Base-by-base conservation (phyloP, 371 early-diverging fungal species). In the Apophysomyces variabilis region DNA sequence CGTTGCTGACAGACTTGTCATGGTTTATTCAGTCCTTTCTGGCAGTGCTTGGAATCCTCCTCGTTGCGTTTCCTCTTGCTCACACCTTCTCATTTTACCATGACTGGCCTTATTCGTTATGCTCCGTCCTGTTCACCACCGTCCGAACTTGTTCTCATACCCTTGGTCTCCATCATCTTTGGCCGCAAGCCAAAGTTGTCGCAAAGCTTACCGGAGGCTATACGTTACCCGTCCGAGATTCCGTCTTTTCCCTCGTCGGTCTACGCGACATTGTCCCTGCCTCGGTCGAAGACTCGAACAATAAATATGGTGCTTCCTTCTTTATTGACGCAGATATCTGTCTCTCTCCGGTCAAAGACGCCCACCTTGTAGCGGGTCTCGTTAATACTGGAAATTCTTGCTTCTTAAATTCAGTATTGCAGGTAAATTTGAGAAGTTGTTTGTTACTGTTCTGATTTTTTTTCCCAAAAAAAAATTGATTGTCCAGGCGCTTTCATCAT, bases 361-460 rank as follows among this genome's bases (percentile, higher is more conserved):
- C 57, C 32, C 37, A 60, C 18, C 26, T 44, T 14, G 62, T 75
- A 38, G 79, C 86, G 44, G 98, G 98, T 1, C 80, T 97, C 36
- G 84, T 91, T 43, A 97, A 97, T 65, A 87, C 91, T 12, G 98
- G 98, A 47, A 97, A 97, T 74, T 90, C 96, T 37, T 97, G 98
- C 73, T 97, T 95, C 68, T 80, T 97, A 71, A 96, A 96, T 74
- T 90, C 93, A 14, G 94, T 96, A 11, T 74, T 96, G 26, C 98
- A 97, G 88, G 92, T 90, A 76, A 57, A 35, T 35, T 57, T 1
- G 12, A 43, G 13, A 45, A 45, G 46, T n/a, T 6, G 32, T 26
- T 26, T 26, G 32, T 26, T 26, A 26, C 32, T 26, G 32, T 26
- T 9, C 54, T 18, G 9, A 50, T 7, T n/a, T 21, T 8, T 6